Evolutionary conservation across 495 filamentous ascomycete species (phyloP), one percentile per base, ranked within the genome.

Genomic region (Hyphodiscus hymeniophilus): DNA sequence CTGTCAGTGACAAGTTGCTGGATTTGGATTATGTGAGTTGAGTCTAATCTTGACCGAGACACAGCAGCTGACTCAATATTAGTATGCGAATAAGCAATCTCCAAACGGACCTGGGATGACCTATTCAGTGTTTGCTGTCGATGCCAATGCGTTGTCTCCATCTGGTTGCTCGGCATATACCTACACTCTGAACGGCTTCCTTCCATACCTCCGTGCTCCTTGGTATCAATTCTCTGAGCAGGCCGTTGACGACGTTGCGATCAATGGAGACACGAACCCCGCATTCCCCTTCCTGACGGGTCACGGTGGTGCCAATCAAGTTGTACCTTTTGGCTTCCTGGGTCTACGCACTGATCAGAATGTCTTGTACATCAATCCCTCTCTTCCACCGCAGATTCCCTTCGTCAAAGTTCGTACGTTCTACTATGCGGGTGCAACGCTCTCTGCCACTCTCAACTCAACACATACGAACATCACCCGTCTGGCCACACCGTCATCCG

Each of bases 151-250:
- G 11, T 57, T 78, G 15, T 74, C 73, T 17, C 66, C 67, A 7
- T 70, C 71, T 6, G 77, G 77, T 11, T 79, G 76, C 51, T 66
- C 74, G 6, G 62, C 68, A 2, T 78, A 75, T 50, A 78, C 76
- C 0, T 81, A 81, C 59, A 66, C 67, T 5, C 58, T 76, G 6
- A 66, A 71, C 43, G 67, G 64, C 17, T 70, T 64, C 17, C 57
- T 74, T 38, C 76, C 77, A 0, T 81, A 81, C 52, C 58, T 68
- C 17, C 68, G 77, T 11, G 70, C 64, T 16, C 77, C 77, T 6
- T 81, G 64, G 61, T 79, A 71, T 61, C 76, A 80, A 51, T 78
- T 74, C 63, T 76, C 82, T 0, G 85, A 90, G 57, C 85, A 90
- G 56, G 69, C 85, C 32, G 60, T 77, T 26, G 85, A 90, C 54